A percentile compares a stretch with the other conserved stretches of the same genome.
These are phyloP conservation scores for Scytalidium sp. DNA, from an alignment of 2,329 filamentous ascomycete species.

Conservation along the genomic window DNA sequence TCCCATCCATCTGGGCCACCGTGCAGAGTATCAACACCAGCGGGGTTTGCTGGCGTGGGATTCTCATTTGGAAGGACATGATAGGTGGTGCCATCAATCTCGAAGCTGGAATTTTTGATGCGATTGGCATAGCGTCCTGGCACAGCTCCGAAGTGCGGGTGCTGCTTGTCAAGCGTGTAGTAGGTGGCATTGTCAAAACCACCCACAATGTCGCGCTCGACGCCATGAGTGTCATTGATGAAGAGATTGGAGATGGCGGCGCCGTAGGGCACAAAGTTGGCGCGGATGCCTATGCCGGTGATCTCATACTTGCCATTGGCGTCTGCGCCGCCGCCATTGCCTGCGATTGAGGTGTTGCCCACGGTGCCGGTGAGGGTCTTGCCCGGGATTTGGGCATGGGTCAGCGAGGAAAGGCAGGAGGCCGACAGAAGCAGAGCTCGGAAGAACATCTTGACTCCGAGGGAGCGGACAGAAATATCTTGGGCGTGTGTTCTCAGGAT, in stretches of 20 bases:
- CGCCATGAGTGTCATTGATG: conserved; percentile 65
- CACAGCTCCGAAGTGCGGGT: conserved; percentile 70
- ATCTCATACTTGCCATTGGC: conserved; percentile 70
- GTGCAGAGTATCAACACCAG: conserved; percentile 63
- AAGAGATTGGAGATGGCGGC: conserved; percentile 70
- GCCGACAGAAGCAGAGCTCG: conserved; percentile 8
- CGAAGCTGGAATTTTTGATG: conserved; percentile 74
- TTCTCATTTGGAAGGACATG: conserved; percentile 63
- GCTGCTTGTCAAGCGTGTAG: conserved; percentile 61
- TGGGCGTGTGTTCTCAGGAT: too few relatives aligned
- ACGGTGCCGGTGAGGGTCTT: conserved; percentile 19
- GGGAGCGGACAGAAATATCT: not conserved
- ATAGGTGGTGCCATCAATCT: conserved; percentile 60
- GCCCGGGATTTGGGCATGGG: conserved; percentile 16
- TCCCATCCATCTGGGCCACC: conserved; percentile 73
- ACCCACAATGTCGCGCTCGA: conserved; percentile 67
- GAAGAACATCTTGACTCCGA: conserved; percentile 14
- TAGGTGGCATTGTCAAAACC: conserved; percentile 75
- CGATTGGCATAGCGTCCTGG: conserved; percentile 79
- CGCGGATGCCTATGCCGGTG: conserved; percentile 61
- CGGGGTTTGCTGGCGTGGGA: conserved; percentile 43
- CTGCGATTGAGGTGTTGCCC: conserved; percentile 21
- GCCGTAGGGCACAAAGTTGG: conserved; percentile 71
- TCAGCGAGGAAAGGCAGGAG: conserved; percentile 10
- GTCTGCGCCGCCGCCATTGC: conserved; percentile 40